Evolutionary conservation across 2,329 filamentous ascomycete species (phyloP).

Genomic region (Ceratocystis variospora): DNA sequence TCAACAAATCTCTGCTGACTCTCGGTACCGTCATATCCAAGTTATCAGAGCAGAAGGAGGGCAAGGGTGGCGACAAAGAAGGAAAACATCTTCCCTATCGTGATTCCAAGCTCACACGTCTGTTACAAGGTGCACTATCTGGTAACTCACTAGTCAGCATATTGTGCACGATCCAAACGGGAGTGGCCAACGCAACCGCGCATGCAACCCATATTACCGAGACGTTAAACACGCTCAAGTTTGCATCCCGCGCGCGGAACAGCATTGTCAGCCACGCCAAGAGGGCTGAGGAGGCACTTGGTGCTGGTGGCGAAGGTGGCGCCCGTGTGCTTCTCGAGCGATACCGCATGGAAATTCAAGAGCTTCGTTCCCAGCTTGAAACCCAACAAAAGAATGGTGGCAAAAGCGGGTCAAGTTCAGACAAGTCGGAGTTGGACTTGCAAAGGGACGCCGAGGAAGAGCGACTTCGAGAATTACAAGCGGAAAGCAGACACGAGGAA

Average conservation of each 20-base stretch:
- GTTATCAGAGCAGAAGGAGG: constrained; percentile 70
- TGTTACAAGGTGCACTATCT: constrained; percentile 83
- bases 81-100: constrained; percentile 89
- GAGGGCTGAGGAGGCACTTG: constrained; percentile 77
- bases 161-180: constrained; percentile 87
- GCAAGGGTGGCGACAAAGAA: constrained; percentile 61
- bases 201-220: constrained; percentile 68
- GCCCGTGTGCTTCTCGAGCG: constrained; percentile 79
- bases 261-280: constrained; percentile 96
- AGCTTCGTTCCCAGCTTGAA: constrained; percentile 68
- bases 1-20: constrained; percentile 94
- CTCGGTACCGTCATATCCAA: constrained; percentile 89
- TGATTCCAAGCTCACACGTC: constrained; percentile 89
- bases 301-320: constrained; percentile 66
- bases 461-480: constrained; percentile 60
- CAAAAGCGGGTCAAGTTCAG: constrained; percentile 33
- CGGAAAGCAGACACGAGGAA: constrained; percentile 78
- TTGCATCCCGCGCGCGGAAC: constrained; percentile 92
- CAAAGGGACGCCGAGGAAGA: constrained; percentile 58
- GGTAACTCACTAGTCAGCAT: constrained; percentile 94
- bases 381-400: constrained; percentile 58
- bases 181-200: constrained; percentile 57
- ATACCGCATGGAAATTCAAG: constrained; percentile 84
- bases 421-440: constrained; percentile 32
- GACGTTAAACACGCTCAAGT: constrained; percentile 91